A percentile compares a stretch with the other conserved stretches of the same genome.
phyloP scores from a whole-genome alignment of 2,329 filamentous ascomycete species.

The Colletotrichum theobromicola region DNA sequence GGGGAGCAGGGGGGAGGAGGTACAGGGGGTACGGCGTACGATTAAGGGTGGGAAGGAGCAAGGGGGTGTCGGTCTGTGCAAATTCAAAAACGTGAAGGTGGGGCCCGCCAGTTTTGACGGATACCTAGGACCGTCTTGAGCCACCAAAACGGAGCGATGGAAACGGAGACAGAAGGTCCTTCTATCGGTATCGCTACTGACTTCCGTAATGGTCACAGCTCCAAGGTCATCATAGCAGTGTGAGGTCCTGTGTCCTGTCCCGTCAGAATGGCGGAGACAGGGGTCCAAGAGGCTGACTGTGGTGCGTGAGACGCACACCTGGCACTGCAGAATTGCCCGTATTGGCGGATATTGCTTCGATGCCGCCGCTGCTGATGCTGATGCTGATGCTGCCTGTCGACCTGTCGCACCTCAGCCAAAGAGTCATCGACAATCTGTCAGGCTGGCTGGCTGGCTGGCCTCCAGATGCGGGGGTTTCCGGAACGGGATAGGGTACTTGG shows the following conservation, averaged over 20 bases:
- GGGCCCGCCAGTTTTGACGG: neutral
- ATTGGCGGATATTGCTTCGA: neutral
- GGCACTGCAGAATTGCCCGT: neutral
- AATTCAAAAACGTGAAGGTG: neutral
- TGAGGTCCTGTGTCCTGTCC: neutral
- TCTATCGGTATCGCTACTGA: neutral
- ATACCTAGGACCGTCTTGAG: neutral
- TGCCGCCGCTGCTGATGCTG: neutral
- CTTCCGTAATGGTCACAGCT: neutral
- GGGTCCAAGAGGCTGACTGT: constrained; percentile 6
- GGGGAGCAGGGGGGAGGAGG: neutral
- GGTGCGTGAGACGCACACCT: constrained; percentile 1
- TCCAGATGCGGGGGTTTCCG: constrained; percentile 12
- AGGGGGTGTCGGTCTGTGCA: neutral
- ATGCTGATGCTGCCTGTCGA: neutral
- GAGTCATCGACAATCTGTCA: neutral
- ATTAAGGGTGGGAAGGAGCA: neutral
- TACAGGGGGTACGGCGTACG: neutral
- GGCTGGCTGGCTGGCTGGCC: neutral
- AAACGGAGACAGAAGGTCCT: neutral
- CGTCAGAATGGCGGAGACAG: constrained; percentile 1
- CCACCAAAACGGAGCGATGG: neutral
- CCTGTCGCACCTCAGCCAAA: neutral
- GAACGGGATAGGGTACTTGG: constrained; percentile 10
- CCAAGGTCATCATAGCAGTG: no score